phyloP scores from a whole-genome alignment of 176 grass and related monocot species.

The Rhynchospora breviuscula region DNA sequence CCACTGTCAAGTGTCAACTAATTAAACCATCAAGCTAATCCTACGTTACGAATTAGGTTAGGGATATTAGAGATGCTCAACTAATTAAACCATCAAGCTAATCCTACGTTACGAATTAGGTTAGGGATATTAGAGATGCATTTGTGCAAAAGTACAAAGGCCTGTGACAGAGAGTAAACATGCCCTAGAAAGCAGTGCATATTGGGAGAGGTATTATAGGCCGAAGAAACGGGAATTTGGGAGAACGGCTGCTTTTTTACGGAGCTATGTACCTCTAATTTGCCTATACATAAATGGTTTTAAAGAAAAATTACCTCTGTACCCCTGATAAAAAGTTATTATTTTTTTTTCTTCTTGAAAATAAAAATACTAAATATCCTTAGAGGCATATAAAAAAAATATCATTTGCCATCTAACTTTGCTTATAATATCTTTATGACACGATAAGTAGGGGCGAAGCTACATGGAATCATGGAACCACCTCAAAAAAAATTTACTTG shows the following conservation, averaged over 20 bases:
- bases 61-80: not conserved
- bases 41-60: not conserved
- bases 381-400: not conserved
- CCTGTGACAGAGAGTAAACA: slow-evolving; percentile 7
- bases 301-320: not conserved
- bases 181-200: slow-evolving; percentile 6
- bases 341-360: not conserved
- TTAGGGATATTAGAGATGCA: not conserved
- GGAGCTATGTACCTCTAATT: not conserved
- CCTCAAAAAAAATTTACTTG: too few relatives aligned
- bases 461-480: too few relatives aligned
- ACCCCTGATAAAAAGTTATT: not conserved
- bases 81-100: not conserved
- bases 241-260: not conserved
- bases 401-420: too few relatives aligned
- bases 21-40: not conserved
- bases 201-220: too few relatives aligned
- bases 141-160: not conserved
- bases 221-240: too few relatives aligned
- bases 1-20: not conserved
- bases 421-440: too few relatives aligned
- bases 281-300: not conserved
- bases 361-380: not conserved
- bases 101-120: not conserved
- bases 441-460: too few relatives aligned